Evolutionary conservation across 805 yeast species (phyloP).

Genomic region (Ogataea methanolica): DNA sequence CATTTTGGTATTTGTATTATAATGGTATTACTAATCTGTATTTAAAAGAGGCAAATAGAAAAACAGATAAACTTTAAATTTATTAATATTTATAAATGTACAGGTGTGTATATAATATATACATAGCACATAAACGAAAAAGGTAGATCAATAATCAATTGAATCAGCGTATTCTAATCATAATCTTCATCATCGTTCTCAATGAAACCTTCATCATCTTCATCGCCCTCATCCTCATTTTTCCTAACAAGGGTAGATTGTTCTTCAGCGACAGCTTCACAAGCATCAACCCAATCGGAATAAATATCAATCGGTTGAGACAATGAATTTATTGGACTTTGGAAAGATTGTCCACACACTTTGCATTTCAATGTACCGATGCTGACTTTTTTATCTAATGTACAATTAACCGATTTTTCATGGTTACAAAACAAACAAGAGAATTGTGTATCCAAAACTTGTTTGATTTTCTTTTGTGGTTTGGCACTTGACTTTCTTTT

Average conservation of each 20-base stretch:
- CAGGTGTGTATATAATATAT: too few species aligned
- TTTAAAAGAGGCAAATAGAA: background rate
- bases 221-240: slow-evolving; percentile 21
- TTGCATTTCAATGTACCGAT: slow-evolving; percentile 86
- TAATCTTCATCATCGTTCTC: slow-evolving; percentile 17
- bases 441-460: slow-evolving; percentile 75
- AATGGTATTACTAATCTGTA: too few species aligned
- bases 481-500: slow-evolving; percentile 77
- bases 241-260: slow-evolving; percentile 15
- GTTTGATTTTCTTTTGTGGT: slow-evolving; percentile 75
- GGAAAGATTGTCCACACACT: slow-evolving; percentile 91
- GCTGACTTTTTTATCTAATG: slow-evolving; percentile 79
- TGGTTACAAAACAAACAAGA: slow-evolving; percentile 94
- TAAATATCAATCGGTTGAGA: slow-evolving; percentile 93
- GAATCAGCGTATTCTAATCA: slow-evolving; percentile 1
- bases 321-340: slow-evolving; percentile 75
- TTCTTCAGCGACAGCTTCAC: slow-evolving; percentile 82
- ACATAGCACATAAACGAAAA: too few species aligned
- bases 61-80: background rate
- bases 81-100: background rate
- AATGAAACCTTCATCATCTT: slow-evolving; percentile 16
- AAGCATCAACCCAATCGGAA: slow-evolving; percentile 97
- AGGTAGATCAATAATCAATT: too few species aligned
- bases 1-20: too few species aligned
- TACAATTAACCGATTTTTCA: slow-evolving; percentile 85